Evolutionary conservation across 108 stramenopile species (phyloP).

Genomic region (Asterionellopsis glacialis): DNA sequence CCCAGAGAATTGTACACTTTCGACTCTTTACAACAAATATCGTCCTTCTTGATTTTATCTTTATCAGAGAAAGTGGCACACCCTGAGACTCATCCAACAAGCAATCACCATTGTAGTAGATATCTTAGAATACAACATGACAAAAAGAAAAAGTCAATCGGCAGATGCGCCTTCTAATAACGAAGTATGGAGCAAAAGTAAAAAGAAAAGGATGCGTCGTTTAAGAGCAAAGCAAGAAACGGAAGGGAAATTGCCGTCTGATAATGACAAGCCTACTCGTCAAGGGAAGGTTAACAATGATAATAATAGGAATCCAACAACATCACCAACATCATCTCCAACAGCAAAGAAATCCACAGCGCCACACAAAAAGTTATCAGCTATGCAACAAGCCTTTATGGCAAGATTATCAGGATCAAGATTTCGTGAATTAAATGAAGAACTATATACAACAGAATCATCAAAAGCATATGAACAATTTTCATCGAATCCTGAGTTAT

Average conservation of each 20-base stretch:
- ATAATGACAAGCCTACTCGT: not conserved
- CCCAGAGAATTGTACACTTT: no score
- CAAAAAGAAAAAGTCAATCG: not conserved
- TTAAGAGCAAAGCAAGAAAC: slow-evolving; percentile 27
- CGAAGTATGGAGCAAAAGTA: slow-evolving; percentile 48
- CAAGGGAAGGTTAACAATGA: not conserved
- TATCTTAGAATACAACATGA: not conserved
- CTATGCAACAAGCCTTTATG: slow-evolving; percentile 58
- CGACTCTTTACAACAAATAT: no score
- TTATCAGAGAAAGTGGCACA: no score
- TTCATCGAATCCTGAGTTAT: slow-evolving; percentile 82
- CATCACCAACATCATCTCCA: not conserved
- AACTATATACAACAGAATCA: slow-evolving; percentile 90
- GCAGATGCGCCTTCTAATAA: no score
- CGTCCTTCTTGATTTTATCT: no score
- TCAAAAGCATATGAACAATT: slow-evolving; percentile 72
- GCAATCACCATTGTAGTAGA: no score
- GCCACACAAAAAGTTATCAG: slow-evolving; percentile 33
- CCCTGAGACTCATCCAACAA: no score
- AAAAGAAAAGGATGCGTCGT: slow-evolving; percentile 50
- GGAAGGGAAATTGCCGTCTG: not conserved
- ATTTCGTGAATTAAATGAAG: slow-evolving; percentile 97
- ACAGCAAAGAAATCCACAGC: slow-evolving; percentile 7
- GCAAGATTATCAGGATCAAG: slow-evolving; percentile 87
- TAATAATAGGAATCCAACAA: no score